phyloP scores from a whole-genome alignment of 2,329 filamentous ascomycete genomes.

The Colletotrichum graminicola region DNA sequence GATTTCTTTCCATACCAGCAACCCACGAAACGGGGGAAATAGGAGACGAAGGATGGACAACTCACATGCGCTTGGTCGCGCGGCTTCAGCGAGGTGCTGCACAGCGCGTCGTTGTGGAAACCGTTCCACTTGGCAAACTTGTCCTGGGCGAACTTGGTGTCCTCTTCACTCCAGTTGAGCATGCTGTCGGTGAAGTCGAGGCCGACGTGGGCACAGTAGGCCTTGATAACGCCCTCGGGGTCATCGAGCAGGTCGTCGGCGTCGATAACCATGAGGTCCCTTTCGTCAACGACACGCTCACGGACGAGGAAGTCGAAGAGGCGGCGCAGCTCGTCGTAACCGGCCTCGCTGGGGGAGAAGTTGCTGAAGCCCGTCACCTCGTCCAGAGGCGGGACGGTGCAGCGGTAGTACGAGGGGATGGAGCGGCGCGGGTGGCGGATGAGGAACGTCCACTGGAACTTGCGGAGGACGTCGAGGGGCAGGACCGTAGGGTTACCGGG shows the following conservation, averaged over 20 bases:
- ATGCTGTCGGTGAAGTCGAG: slow-evolving; percentile 82
- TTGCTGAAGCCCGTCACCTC: slow-evolving; percentile 85
- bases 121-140: slow-evolving; percentile 97
- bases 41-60: slow-evolving; percentile 38
- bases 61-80: slow-evolving; percentile 73
- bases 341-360: slow-evolving; percentile 90
- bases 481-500: slow-evolving; percentile 86
- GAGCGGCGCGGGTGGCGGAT: slow-evolving; percentile 95
- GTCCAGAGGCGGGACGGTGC: slow-evolving; percentile 89
- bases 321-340: slow-evolving; percentile 87
- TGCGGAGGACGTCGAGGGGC: slow-evolving; percentile 77
- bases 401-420: slow-evolving; percentile 95
- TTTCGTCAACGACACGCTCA: slow-evolving; percentile 77
- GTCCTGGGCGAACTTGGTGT: slow-evolving; percentile 77
- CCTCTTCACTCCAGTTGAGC: slow-evolving; percentile 85
- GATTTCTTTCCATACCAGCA: neutral
- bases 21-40: slow-evolving; percentile 1
- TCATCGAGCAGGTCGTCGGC: slow-evolving; percentile 94
- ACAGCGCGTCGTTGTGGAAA: slow-evolving; percentile 94
- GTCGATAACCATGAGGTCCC: slow-evolving; percentile 86
- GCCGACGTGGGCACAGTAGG: slow-evolving; percentile 85
- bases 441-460: slow-evolving; percentile 95
- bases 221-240: slow-evolving; percentile 79
- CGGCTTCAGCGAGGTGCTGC: slow-evolving; percentile 81
- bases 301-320: slow-evolving; percentile 87